Percentiles rank a stretch among this genome's conserved stretches.
Evolutionary conservation across 768 basidiomycete genomes (phyloP).

Genomic region (Vararia minispora): DNA sequence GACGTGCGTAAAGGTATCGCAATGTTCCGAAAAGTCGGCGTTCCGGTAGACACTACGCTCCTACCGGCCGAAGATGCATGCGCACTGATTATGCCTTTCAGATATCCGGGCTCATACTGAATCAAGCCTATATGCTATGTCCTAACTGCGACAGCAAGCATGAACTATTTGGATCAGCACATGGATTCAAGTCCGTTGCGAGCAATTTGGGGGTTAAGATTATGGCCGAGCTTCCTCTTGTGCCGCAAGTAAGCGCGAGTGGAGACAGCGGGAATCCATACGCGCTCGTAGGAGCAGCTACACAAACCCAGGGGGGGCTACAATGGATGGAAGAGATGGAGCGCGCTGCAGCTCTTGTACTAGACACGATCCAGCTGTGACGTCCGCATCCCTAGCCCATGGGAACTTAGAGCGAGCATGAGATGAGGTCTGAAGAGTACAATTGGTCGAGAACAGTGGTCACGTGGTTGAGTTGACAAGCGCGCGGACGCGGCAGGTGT

Average conservation of each 20-base stretch:
- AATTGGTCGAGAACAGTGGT: no score
- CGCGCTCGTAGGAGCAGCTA: slow-evolving; percentile 17
- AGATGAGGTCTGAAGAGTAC: no score
- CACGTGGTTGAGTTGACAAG: no score
- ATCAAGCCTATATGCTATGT: slow-evolving; percentile 79
- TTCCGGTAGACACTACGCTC: slow-evolving; percentile 51
- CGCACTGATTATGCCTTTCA: slow-evolving; percentile 20
- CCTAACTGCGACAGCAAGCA: slow-evolving; percentile 56
- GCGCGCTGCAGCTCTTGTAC: slow-evolving; percentile 20
- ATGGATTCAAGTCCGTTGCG: slow-evolving; percentile 50
- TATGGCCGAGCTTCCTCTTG: slow-evolving; percentile 75
- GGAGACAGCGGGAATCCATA: slow-evolving; percentile 64
- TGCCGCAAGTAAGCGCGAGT: slow-evolving; percentile 57
- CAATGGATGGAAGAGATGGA: slow-evolving; percentile 21
- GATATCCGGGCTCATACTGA: slow-evolving; percentile 83
- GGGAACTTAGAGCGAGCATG: no score
- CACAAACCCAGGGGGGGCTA: slow-evolving; percentile 1
- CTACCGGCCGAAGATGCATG: neutral
- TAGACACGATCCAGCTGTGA: slow-evolving; percentile 13
- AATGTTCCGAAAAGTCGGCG: slow-evolving; percentile 81
- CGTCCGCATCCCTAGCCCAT: no score
- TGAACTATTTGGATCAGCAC: slow-evolving; percentile 61
- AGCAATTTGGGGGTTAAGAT: slow-evolving; percentile 45
- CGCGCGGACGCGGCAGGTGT: no score
- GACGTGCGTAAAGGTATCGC: slow-evolving; percentile 89